Evolutionary conservation across 371 early-diverging fungal species (phyloP).

Genomic region (Rhizomucor miehei): DNA sequence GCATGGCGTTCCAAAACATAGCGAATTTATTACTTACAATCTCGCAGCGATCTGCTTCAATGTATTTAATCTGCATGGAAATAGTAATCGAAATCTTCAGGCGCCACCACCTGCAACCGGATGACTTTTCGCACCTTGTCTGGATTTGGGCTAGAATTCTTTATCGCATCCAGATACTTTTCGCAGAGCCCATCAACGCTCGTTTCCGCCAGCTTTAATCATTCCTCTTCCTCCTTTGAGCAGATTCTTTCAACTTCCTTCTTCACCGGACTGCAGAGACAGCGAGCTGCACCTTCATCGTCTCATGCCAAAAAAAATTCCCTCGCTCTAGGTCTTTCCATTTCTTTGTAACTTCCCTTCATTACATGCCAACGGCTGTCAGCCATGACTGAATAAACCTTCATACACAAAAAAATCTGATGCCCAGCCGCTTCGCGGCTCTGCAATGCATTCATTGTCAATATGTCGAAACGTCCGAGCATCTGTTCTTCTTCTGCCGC

Average conservation of each 20-base stretch:
- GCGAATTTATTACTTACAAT: neutral
- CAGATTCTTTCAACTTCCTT: neutral
- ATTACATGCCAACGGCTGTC: too few relatives aligned
- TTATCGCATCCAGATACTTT: neutral
- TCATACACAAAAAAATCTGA: too few relatives aligned
- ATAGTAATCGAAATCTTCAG: neutral
- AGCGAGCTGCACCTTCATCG: too few relatives aligned
- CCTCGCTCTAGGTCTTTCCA: too few relatives aligned
- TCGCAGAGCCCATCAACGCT: neutral
- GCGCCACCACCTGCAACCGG: neutral
- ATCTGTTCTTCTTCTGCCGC: too few relatives aligned
- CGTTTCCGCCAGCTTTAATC: neutral
- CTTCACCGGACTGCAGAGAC: too few relatives aligned
- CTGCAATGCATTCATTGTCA: too few relatives aligned
- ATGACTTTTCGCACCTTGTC: neutral
- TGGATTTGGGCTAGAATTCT: neutral
- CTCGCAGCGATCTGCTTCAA: neutral
- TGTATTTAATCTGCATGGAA: neutral
- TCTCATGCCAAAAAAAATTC: too few relatives aligned
- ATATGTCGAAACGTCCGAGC: too few relatives aligned
- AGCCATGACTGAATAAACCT: too few relatives aligned
- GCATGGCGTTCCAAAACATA: neutral
- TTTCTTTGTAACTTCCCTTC: too few relatives aligned
- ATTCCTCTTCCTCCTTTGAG: neutral
- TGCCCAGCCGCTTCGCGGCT: too few relatives aligned